Evolutionary conservation across 164 flowering plant species (phyloP).

Genomic region (Amborella trichopoda): DNA sequence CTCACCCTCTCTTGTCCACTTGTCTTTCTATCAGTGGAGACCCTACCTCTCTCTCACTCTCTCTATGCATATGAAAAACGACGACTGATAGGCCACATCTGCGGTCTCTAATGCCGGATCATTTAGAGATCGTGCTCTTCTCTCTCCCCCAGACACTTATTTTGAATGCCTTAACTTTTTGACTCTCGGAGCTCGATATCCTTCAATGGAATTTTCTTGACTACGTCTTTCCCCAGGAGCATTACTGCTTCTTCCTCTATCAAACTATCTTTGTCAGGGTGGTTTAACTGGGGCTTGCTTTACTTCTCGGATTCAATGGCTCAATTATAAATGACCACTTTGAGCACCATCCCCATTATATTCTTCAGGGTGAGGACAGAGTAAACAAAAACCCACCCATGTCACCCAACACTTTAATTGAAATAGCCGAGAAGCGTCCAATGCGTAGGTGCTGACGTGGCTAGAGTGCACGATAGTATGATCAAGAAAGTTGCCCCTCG

Average conservation of each 20-base stretch:
- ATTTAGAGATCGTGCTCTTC: too few relatives aligned
- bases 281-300: slow-evolving; percentile 23
- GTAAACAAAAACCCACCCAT: slow-evolving; percentile 35
- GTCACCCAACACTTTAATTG: slow-evolving; percentile 50
- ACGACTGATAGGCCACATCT: too few relatives aligned
- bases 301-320: slow-evolving; percentile 25
- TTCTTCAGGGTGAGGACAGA: slow-evolving; percentile 35
- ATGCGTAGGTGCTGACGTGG: slow-evolving; percentile 44
- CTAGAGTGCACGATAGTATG: slow-evolving; percentile 34
- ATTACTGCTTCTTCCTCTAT: slow-evolving; percentile 25
- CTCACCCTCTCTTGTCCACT: too few relatives aligned
- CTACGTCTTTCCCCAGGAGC: slow-evolving; percentile 19
- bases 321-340: slow-evolving; percentile 45
- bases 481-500: too few relatives aligned
- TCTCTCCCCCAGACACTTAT: too few relatives aligned
- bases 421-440: slow-evolving; percentile 45
- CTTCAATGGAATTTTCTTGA: slow-evolving; percentile 11
- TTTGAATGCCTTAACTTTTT: slow-evolving; percentile 10
- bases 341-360: slow-evolving; percentile 39
- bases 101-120: too few relatives aligned
- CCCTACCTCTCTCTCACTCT: too few relatives aligned
- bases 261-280: slow-evolving; percentile 12
- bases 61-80: too few relatives aligned
- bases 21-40: too few relatives aligned
- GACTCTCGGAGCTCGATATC: slow-evolving; percentile 24